These are phyloP conservation scores for Aureobasidium musti DNA, from an alignment of 2,329 filamentous ascomycete genomes.

Conservation along the genomic window DNA sequence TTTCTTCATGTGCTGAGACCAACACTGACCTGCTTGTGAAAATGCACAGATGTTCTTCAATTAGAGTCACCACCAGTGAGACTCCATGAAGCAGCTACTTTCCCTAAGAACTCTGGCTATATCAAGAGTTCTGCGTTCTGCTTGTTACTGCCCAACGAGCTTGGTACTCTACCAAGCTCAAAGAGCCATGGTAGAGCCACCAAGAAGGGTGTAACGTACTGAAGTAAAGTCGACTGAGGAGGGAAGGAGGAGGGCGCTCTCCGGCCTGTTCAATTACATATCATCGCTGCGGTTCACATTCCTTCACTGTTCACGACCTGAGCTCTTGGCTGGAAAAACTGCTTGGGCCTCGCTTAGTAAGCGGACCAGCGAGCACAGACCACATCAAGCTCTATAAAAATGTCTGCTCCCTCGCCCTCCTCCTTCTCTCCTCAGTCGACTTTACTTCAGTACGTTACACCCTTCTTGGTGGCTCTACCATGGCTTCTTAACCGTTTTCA, in stretches of 20 bases:
- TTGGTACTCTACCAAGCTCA: background rate
- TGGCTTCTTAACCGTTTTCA: background rate
- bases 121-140: background rate
- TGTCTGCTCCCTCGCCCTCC: constrained; percentile 14
- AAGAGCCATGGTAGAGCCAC: background rate
- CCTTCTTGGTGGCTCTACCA: background rate
- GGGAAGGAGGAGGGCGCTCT: constrained; percentile 27
- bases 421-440: constrained; percentile 31
- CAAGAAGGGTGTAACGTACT: background rate
- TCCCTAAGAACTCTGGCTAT: background rate
- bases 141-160: no score
- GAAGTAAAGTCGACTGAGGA: constrained; percentile 31
- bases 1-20: background rate
- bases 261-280: no score
- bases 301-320: background rate
- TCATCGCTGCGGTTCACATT: background rate
- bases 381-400: background rate
- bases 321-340: no score
- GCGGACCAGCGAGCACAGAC: background rate
- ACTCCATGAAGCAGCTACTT: background rate
- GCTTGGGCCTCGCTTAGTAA: background rate
- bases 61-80: background rate
- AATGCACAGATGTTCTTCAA: background rate
- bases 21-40: background rate
- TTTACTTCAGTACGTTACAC: constrained; percentile 15